Base-by-base conservation (phyloP, 1,284 basidiomycete genomes). In the Mycosarcoma maydis region DNA sequence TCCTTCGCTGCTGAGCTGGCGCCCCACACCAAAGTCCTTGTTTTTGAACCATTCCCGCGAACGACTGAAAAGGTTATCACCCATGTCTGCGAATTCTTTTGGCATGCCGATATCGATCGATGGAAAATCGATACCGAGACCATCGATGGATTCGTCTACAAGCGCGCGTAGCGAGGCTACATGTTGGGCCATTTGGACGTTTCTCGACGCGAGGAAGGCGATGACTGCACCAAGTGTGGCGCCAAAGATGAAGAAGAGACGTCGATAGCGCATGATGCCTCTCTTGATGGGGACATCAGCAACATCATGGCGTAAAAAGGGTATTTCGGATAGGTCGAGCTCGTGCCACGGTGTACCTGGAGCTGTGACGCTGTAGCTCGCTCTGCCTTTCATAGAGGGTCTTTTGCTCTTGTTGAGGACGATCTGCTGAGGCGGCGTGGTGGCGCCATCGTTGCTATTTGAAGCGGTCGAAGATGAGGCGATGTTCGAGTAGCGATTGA, bases 291-390 rank as follows among this genome's bases (percentile, higher is more conserved):
- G 53, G 6, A 36, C 27, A 7, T 66, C 56, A 4, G 56, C 47
- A 7, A 51, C 24, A 13, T 54, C 58, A 44, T 72, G 64, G 10
- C 56, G 65, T 37, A 77, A 36, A 33, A 75, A 77, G 30, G 67
- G 65, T 26, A 77, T 62, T 27, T 77, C 73, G 46, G 68, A 72
- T 10, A 77, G 62, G 43, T 77, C 73, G 42, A 75, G 69, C 55
- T 77, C 75, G 55, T 76, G 70, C 67, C 72, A 77, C 22, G 75
- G 73, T n/a, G 73, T 77, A 9, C 71, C 73, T 3, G 75, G 75
- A 1, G 75, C 75, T 11, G 58, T 39, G 22, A 77, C 52, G 39
- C 60, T 73, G 50, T 75, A 75, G 50, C 55, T 62, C 13, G 64
- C 34, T 19, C 42, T 38, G 7, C 72, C 72, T 32, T 54, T 58